phyloP scores from a whole-genome alignment of 2,329 filamentous ascomycete species.

The Pseudogymnoascus sp. region DNA sequence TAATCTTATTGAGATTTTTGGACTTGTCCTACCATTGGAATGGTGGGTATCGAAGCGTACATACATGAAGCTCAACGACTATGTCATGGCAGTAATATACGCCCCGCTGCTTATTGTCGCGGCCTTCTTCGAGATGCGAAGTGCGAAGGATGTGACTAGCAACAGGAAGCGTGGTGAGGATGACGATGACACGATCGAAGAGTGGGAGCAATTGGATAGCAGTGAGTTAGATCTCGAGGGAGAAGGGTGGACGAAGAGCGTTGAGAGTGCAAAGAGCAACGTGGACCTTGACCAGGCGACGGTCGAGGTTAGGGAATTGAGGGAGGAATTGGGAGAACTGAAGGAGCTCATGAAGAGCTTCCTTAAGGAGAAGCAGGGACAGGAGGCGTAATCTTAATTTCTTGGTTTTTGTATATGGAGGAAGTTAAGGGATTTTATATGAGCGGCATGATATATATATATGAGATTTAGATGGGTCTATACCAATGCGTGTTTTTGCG shows the following conservation, averaged over 20 bases:
- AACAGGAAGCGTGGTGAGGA: conserved; percentile 76
- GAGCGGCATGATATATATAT: neutral
- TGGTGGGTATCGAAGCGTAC: conserved; percentile 78
- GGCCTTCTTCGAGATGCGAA: conserved; percentile 60
- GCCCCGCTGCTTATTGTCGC: conserved; percentile 73
- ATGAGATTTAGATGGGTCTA: too few species aligned
- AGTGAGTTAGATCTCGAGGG: conserved; percentile 66
- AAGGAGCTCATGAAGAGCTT: conserved; percentile 31
- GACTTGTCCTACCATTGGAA: conserved; percentile 72
- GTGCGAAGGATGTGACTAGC: conserved; percentile 55
- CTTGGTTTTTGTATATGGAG: neutral
- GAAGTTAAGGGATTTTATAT: neutral
- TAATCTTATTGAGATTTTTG: conserved; percentile 83
- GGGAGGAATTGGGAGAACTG: conserved; percentile 49
- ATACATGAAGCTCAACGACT: conserved; percentile 80
- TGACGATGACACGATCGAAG: conserved; percentile 80
- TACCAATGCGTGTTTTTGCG: neutral
- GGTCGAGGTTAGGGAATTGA: conserved; percentile 55
- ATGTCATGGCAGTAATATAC: conserved; percentile 80
- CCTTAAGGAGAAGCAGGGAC: neutral
- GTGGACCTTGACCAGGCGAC: conserved; percentile 70
- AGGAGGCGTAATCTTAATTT: neutral
- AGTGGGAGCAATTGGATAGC: conserved; percentile 78
- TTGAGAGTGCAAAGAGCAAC: conserved; percentile 68
- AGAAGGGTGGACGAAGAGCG: conserved; percentile 78